Evolutionary conservation across 31 red algal genomes (phyloP).

Genomic region (Endocladia muricata): DNA sequence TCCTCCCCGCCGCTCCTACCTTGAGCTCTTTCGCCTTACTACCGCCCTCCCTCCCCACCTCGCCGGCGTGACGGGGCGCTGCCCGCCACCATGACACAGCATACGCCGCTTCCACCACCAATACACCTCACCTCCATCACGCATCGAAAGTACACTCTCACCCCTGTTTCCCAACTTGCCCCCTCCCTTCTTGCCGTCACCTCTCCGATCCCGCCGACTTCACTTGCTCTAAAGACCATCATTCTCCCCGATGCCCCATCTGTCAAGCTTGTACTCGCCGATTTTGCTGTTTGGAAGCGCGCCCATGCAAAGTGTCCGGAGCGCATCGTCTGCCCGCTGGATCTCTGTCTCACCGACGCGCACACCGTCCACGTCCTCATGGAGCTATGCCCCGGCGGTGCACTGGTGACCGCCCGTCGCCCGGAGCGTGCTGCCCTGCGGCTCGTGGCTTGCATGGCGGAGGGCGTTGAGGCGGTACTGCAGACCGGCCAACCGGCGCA

Average conservation of each 20-base stretch:
- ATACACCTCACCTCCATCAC: slow-evolving; percentile 5
- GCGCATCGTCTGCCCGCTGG: background rate
- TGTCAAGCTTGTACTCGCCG: background rate
- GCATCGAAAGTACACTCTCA: slow-evolving; percentile 14
- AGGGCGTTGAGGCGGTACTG: slow-evolving; percentile 11
- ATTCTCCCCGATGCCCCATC: background rate
- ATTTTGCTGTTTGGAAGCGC: slow-evolving; percentile 25
- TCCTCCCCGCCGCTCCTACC: background rate
- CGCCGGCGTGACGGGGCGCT: background rate
- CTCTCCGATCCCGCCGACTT: background rate
- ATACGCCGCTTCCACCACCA: background rate
- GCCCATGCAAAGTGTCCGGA: too few species aligned
- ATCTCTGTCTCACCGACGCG: slow-evolving; percentile 26
- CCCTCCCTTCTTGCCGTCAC: slow-evolving; percentile 27
- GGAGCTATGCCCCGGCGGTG: slow-evolving; percentile 31
- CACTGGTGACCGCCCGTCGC: slow-evolving; percentile 18
- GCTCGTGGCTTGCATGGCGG: slow-evolving; percentile 6
- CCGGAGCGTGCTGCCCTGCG: slow-evolving; percentile 43
- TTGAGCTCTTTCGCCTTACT: background rate
- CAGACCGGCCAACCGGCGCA: slow-evolving; percentile 10
- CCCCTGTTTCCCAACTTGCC: slow-evolving; percentile 20
- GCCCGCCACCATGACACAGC: slow-evolving; percentile 23
- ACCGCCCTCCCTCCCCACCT: background rate
- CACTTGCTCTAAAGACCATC: slow-evolving; percentile 22
- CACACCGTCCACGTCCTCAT: slow-evolving; percentile 26